A percentile compares a stretch with the other conserved stretches of the same genome.
Evolutionary conservation across 2,329 filamentous ascomycete species (phyloP).

Genomic region (Sporothrix globosa): DNA sequence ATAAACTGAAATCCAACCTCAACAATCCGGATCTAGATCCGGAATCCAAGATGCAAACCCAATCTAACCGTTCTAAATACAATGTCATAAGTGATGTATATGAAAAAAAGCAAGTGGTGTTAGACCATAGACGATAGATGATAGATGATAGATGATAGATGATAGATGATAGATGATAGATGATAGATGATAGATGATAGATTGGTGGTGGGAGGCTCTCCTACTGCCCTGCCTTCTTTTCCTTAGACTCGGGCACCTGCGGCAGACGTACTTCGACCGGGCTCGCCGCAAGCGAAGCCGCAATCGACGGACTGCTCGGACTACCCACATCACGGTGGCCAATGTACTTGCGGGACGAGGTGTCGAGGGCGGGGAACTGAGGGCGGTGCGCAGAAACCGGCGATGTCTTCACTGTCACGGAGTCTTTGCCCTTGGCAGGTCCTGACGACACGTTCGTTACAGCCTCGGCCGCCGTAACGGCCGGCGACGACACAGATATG

Average conservation of each 20-base stretch:
- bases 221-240: neutral
- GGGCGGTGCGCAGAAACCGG: neutral
- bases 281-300: conserved; percentile 29
- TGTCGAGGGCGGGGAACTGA: conserved; percentile 22
- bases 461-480: neutral
- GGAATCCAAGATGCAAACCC: neutral
- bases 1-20: neutral
- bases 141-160: no score
- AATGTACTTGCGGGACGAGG: conserved; percentile 27
- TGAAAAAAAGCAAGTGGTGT: neutral
- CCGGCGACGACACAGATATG: conserved; percentile 35
- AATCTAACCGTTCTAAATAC: neutral
- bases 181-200: no score
- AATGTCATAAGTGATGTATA: neutral
- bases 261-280: conserved; percentile 31
- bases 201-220: neutral
- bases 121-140: no score
- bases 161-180: no score
- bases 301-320: conserved; percentile 20
- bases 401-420: neutral
- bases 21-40: neutral
- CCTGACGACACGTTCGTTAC: neutral
- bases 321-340: conserved; percentile 22
- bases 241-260: conserved; percentile 6
- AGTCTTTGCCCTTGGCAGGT: conserved; percentile 23